These are phyloP conservation scores for Cladosporium cucumerinum DNA, from an alignment of 2,329 filamentous ascomycete species.

Conservation along the genomic window DNA sequence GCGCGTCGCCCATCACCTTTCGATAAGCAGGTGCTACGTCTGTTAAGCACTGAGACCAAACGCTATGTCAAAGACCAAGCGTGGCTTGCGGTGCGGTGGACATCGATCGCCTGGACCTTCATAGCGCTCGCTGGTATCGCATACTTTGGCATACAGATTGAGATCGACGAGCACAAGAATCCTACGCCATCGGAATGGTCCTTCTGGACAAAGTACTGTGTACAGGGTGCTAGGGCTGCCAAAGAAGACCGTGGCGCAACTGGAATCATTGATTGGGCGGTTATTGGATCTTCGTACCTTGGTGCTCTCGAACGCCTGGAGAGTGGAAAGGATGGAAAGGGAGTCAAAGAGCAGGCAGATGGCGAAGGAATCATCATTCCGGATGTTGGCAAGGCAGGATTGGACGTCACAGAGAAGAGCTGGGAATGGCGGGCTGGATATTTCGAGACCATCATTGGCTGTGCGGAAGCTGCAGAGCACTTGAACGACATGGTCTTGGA, in stretches of 20 bases:
- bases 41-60: constrained; percentile 75
- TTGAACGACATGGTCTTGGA: constrained; percentile 77
- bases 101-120: constrained; percentile 62
- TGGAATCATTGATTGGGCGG: constrained; percentile 66
- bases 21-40: constrained; percentile 56
- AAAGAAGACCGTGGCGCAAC: constrained; percentile 54
- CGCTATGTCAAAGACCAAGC: constrained; percentile 68
- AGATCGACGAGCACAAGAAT: constrained; percentile 69
- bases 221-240: constrained; percentile 55
- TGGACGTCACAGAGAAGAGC: constrained; percentile 70
- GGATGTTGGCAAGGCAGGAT: constrained; percentile 55
- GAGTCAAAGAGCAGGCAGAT: constrained; percentile 47
- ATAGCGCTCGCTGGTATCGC: constrained; percentile 59
- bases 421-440: constrained; percentile 86
- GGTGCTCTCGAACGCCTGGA: constrained; percentile 64
- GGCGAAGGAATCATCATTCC: constrained; percentile 39
- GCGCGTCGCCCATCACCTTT: constrained; percentile 19
- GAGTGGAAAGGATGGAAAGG: constrained; percentile 63
- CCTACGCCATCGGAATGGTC: constrained; percentile 83
- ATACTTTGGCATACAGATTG: constrained; percentile 66
- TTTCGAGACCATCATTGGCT: constrained; percentile 74
- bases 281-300: constrained; percentile 59
- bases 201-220: constrained; percentile 64
- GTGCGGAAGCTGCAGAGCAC: constrained; percentile 73
- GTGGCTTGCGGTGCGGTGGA: constrained; percentile 66